Evolutionary conservation across 2,329 filamentous ascomycete genomes (phyloP).

Genomic region (Trichoderma simmonsii): DNA sequence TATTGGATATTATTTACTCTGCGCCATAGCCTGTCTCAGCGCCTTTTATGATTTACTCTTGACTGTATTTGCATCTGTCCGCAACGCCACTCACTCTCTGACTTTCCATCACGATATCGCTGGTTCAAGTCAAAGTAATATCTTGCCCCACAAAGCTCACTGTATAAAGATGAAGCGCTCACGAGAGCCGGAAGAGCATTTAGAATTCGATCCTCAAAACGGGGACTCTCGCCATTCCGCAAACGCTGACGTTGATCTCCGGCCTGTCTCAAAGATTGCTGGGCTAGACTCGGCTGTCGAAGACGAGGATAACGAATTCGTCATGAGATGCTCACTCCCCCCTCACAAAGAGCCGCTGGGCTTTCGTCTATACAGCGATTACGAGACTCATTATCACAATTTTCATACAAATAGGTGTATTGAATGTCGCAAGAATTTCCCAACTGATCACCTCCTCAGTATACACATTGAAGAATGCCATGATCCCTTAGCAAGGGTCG

Average conservation of each 20-base stretch:
- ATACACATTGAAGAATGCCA: conserved; percentile 91
- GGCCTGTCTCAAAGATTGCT: conserved; percentile 51
- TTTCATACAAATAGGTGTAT: conserved; percentile 80
- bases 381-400: conserved; percentile 82
- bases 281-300: conserved; percentile 52
- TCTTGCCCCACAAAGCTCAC: conserved; percentile 27
- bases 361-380: conserved; percentile 75
- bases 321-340: conserved; percentile 77
- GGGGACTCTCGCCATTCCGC: conserved; percentile 14
- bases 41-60: background rate
- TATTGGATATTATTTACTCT: background rate
- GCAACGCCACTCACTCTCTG: background rate
- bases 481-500: conserved; percentile 71
- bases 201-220: conserved; percentile 30
- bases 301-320: conserved; percentile 37
- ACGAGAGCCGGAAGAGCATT: conserved; percentile 55
- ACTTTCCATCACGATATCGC: background rate
- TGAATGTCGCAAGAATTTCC: conserved; percentile 84
- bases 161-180: conserved; percentile 56
- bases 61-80: background rate
- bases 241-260: conserved; percentile 21
- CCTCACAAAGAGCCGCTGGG: conserved; percentile 68
- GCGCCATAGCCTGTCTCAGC: background rate
- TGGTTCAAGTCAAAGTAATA: conserved; percentile 19
- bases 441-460: conserved; percentile 73